Evolutionary conservation across 2,329 filamentous ascomycete species (phyloP), one percentile per base, ranked within the genome.

Genomic region (Aspergillus luchuensis): DNA sequence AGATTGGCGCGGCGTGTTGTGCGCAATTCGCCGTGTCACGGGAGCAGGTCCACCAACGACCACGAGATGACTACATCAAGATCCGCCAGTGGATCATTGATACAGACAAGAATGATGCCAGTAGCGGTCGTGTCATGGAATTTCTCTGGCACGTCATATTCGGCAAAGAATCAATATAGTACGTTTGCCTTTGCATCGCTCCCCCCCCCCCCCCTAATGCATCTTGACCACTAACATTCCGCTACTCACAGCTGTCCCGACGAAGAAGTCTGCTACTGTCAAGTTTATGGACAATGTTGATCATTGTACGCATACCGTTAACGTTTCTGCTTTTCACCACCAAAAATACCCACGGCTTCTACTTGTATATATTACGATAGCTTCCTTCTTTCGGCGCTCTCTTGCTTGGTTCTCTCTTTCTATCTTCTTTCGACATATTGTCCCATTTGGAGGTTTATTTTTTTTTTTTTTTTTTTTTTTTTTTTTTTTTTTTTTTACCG

Each of bases 81-180:
- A 85, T 83, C 69, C 79, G 86, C 4, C 75, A 86, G 49, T 89
- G 87, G 87, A 64, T 89, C 43, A 68, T 87, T n/a, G 77, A 80
- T 8, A 86, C 86, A 2, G 73, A 80, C 4, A 71, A 86, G 54
- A 78, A 78, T 5, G 85, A 88, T 68, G 79, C 80, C 17, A 72
- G 83, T 25, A 86, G 82, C 28, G 87, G 87, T 2, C 78, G 87
- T 21, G 81, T 89, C 2, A 81, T 88, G 70, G 87, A 89, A 69
- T 89, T 87, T 66, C 73, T 87, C 17, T 90, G 87, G 87, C 87
- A 89, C 71, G 80, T 86, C 72, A 79, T 82, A 72, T 84, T 79
- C 60, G 75, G 76, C 36, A 74, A 72, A 67, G 68, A 75, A 21
- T 70, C 76, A 7, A 71, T 80, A 17, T 76, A 77, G 76, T 79